Percentiles rank a stretch among this genome's conserved stretches.
Conservation (phyloP, 2,329 filamentous ascomycete species). For the Fusarium armeniacum region DNA sequence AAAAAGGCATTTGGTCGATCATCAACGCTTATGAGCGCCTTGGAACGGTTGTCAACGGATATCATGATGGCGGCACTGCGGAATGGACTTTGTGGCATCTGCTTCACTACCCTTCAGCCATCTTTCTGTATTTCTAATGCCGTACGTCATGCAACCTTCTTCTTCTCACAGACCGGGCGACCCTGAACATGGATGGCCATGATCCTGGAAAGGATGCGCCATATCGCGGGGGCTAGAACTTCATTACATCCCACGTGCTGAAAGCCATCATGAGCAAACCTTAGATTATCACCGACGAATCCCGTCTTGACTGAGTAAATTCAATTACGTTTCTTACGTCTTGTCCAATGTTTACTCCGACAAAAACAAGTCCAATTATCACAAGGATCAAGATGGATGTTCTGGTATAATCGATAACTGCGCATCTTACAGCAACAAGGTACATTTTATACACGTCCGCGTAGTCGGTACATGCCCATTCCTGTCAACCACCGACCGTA, state of each 20-base stretch:
- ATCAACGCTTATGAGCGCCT: slow-evolving; percentile 23
- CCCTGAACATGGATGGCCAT: slow-evolving; percentile 13
- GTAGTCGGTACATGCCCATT: slow-evolving; percentile 11
- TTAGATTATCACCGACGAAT: slow-evolving; percentile 19
- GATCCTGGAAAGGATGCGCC: slow-evolving; percentile 25
- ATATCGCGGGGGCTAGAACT: slow-evolving; percentile 36
- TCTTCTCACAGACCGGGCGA: slow-evolving; percentile 35
- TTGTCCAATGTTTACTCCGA: neutral
- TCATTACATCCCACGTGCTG: slow-evolving; percentile 33
- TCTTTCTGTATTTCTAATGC: slow-evolving; percentile 2
- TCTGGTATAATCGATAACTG: slow-evolving; percentile 22
- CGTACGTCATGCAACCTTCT: slow-evolving; percentile 39
- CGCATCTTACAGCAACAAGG: slow-evolving; percentile 29
- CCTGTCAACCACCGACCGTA: slow-evolving; percentile 28
- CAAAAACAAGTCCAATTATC: slow-evolving; percentile 1
- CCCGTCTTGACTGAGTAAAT: slow-evolving; percentile 23
- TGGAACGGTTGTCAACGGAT: slow-evolving; percentile 46
- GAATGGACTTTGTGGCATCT: slow-evolving; percentile 11
- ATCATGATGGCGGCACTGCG: slow-evolving; percentile 22
- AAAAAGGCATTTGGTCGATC: slow-evolving; percentile 21
- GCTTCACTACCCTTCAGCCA: neutral
- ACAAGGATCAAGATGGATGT: neutral
- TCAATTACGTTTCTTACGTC: slow-evolving; percentile 34
- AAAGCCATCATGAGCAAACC: slow-evolving; percentile 9
- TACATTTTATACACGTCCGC: slow-evolving; percentile 14